Base-by-base conservation (phyloP, 495 filamentous ascomycete genomes). In the Penicillium turbatum region DNA sequence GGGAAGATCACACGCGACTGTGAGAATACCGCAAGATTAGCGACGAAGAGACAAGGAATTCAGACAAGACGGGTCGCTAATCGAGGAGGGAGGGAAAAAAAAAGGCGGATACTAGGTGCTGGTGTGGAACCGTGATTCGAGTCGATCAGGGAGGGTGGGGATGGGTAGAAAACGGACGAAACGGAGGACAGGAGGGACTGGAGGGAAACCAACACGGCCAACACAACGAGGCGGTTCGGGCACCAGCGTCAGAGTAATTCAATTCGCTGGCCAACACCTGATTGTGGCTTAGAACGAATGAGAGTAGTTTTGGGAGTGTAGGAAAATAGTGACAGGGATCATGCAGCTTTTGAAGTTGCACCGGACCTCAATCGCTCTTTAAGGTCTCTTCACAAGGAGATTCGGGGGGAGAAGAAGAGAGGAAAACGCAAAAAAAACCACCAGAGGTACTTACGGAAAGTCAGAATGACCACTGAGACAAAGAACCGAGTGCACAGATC, bases 271-370 rank as follows among this genome's bases (percentile, higher is more conserved):
- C 54, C 50, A 57, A 56, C 49, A 53, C 61, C 57, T 64, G 62
- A 53, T 41, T 64, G 60, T 66, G 62, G 65, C 58, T 66, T 66
- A 58, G 57, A 56, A 61, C 65, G 64, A 63, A 70, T 65, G 59
- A 70, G 55, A 55, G 56, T 47, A 61, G 45, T 5, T 62, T 41
- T 59, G 50, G 58, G 54, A 57, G 56, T 61, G 55, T 60, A 65
- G 67, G 55, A 62, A 63, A 70, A 68, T 64, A 64, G 61, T 66
- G 64, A 64, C 68, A 71, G 71, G 71, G 71, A 72, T 74, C 66
- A 58, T 66, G 65, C 64, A 69, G 62, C 64, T 58, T 51, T 52
- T 24, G 55, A 63, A 67, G 63, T 71, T 40, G 63, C 60, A 63
- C 65, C 54, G 36, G 53, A 44, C 36, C 30, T 53, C 48, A 24